A percentile compares a stretch with the other conserved stretches of the same genome.
These are phyloP conservation scores for Coemansia asiatica DNA, from an alignment of 192 early-diverging fungal species.

Conservation along the genomic window DNA sequence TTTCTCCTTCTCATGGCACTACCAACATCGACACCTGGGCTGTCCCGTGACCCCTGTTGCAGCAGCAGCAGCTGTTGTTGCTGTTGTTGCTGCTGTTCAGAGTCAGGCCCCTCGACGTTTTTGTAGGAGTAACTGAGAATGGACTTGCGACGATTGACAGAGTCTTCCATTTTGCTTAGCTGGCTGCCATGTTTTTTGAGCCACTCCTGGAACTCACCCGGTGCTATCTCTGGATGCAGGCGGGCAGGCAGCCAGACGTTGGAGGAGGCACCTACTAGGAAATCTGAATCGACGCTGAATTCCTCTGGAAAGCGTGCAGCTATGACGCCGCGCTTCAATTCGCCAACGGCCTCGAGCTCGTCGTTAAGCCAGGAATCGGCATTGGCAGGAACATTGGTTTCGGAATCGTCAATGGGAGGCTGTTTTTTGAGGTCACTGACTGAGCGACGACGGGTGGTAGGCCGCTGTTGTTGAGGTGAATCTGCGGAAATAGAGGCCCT, in stretches of 20 bases:
- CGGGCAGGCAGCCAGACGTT: conserved; percentile 61
- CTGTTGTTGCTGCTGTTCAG: conserved; percentile 1
- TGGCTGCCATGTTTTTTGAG: conserved; percentile 50
- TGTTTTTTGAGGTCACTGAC: conserved; percentile 5
- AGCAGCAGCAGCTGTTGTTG: neutral
- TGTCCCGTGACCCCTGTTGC: conserved; percentile 1
- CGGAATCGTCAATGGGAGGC: neutral
- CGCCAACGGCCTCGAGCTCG: conserved; percentile 52
- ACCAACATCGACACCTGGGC: neutral
- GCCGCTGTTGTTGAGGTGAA: neutral
- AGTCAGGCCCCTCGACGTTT: conserved; percentile 7
- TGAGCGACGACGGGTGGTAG: conserved; percentile 13
- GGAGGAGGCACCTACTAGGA: conserved; percentile 39
- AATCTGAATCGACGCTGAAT: conserved; percentile 49
- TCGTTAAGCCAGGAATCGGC: conserved; percentile 38
- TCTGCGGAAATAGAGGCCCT: neutral
- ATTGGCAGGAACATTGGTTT: neutral
- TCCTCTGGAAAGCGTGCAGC: conserved; percentile 58
- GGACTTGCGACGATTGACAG: conserved; percentile 48
- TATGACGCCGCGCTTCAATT: conserved; percentile 55
- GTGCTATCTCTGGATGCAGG: conserved; percentile 59
- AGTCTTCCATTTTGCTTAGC: conserved; percentile 43
- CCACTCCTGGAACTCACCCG: conserved; percentile 57
- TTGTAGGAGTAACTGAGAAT: conserved; percentile 53
- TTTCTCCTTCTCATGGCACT: conserved; percentile 32